A percentile compares a stretch with the other conserved stretches of the same genome.
These are phyloP conservation scores for Vinca minor DNA, from an alignment of 257 asterid species.

Conservation along the genomic window DNA sequence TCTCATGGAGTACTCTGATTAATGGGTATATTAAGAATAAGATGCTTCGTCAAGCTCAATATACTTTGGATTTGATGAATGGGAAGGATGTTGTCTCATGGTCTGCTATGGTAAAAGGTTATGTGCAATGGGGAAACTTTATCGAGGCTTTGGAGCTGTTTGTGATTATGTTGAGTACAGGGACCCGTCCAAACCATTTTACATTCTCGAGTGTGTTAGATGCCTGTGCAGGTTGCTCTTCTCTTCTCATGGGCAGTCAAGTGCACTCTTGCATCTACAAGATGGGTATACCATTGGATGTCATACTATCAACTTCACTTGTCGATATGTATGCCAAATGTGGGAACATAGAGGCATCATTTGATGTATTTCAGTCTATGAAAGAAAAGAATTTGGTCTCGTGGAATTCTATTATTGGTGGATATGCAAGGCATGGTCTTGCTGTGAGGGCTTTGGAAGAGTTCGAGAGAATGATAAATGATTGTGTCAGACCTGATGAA, in stretches of 20 bases:
- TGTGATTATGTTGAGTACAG: slow-evolving; percentile 41
- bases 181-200: slow-evolving; percentile 54
- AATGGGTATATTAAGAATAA: slow-evolving; percentile 54
- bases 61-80: slow-evolving; percentile 26
- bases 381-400: slow-evolving; percentile 45
- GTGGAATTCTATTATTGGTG: slow-evolving; percentile 74
- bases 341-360: slow-evolving; percentile 52
- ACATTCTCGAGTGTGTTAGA: slow-evolving; percentile 54
- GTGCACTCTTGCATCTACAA: slow-evolving; percentile 47
- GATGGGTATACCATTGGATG: slow-evolving; percentile 49
- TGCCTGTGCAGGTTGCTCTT: slow-evolving; percentile 66
- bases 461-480: slow-evolving; percentile 41
- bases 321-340: slow-evolving; percentile 77
- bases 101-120: slow-evolving; percentile 77
- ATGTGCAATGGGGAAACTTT: slow-evolving; percentile 35
- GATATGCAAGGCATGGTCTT: slow-evolving; percentile 62
- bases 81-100: slow-evolving; percentile 65
- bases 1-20: slow-evolving; percentile 64
- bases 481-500: slow-evolving; percentile 44
- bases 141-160: slow-evolving; percentile 47
- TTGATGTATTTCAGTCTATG: slow-evolving; percentile 36
- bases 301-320: slow-evolving; percentile 48
- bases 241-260: slow-evolving; percentile 54
- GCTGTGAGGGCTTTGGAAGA: slow-evolving; percentile 46
- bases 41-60: slow-evolving; percentile 42